Evolutionary conservation across 2,329 filamentous ascomycete genomes (phyloP).

Genomic region (Diaporthe sp.): DNA sequence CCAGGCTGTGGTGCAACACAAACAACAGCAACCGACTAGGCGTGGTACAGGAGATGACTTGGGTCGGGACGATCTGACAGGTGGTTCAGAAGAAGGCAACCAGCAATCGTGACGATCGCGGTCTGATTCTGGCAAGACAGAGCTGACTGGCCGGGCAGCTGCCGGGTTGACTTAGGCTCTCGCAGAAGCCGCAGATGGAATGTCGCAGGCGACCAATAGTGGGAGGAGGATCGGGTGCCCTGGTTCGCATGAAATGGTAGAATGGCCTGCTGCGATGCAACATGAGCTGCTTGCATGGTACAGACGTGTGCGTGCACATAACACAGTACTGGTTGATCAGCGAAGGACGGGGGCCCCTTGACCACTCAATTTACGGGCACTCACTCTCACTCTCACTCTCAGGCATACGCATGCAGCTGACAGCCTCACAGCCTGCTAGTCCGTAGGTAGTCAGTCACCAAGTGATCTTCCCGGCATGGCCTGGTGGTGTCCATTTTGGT

Average conservation of each 20-base stretch:
- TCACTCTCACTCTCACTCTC: neutral
- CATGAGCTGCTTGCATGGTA: neutral
- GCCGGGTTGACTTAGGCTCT: no score
- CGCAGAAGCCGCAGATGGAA: neutral
- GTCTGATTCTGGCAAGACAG: no score
- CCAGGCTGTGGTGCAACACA: no score
- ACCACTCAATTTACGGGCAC: neutral
- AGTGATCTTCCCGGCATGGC: neutral
- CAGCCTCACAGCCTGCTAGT: slow-evolving; percentile 21
- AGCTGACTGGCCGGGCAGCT: no score
- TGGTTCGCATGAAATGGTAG: slow-evolving; percentile 6
- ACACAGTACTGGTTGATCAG: no score
- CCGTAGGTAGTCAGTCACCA: slow-evolving; percentile 1
- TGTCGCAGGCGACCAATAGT: neutral
- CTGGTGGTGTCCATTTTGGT: no score
- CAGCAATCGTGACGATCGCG: no score
- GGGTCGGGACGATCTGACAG: no score
- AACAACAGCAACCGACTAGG: no score
- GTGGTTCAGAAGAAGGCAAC: no score
- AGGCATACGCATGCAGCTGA: slow-evolving; percentile 27
- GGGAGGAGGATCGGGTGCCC: neutral
- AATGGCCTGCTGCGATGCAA: slow-evolving; percentile 6
- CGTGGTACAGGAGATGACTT: no score
- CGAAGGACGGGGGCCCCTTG: neutral
- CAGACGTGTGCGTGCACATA: neutral